phyloP scores from a whole-genome alignment of 83 land plant species.

The Diphasiastrum complanatum region DNA sequence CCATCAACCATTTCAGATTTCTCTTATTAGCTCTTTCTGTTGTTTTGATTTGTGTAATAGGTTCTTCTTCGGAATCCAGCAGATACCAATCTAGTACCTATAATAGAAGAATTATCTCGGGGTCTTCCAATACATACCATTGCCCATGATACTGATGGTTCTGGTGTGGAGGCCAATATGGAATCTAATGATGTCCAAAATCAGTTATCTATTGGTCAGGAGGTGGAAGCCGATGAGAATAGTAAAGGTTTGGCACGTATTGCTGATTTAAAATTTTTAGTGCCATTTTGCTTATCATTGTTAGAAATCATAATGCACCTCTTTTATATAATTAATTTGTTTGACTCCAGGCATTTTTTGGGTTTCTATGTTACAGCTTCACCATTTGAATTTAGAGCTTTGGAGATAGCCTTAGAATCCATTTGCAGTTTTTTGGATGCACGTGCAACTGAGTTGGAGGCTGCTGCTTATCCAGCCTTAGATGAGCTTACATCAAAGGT shows the following conservation, averaged over 20 bases:
- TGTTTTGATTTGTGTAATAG: constrained; percentile 26
- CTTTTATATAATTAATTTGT: no score
- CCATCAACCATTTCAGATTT: no score
- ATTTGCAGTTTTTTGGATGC: constrained; percentile 95
- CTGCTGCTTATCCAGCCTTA: constrained; percentile 92
- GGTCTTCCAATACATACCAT: constrained; percentile 64
- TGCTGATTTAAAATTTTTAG: no score
- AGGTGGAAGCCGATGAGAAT: constrained; percentile 54
- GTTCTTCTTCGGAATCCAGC: constrained; percentile 78
- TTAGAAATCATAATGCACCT: no score
- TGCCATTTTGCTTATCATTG: no score
- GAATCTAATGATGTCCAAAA: constrained; percentile 34
- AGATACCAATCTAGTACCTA: constrained; percentile 76
- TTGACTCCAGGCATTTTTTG: no score
- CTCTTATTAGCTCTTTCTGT: no score
- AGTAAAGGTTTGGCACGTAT: constrained; percentile 68
- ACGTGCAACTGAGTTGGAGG: constrained; percentile 89
- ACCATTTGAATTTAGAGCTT: constrained; percentile 93
- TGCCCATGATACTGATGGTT: no score
- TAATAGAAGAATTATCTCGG: constrained; percentile 78
- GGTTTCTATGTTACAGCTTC: constrained; percentile 45
- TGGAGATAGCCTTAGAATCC: constrained; percentile 95
- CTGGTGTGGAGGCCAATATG: no score
- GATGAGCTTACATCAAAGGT: constrained; percentile 97
- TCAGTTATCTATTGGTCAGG: constrained; percentile 27